phyloP scores from a whole-genome alignment of 2,329 filamentous ascomycete species.

The Fusarium subglutinans region DNA sequence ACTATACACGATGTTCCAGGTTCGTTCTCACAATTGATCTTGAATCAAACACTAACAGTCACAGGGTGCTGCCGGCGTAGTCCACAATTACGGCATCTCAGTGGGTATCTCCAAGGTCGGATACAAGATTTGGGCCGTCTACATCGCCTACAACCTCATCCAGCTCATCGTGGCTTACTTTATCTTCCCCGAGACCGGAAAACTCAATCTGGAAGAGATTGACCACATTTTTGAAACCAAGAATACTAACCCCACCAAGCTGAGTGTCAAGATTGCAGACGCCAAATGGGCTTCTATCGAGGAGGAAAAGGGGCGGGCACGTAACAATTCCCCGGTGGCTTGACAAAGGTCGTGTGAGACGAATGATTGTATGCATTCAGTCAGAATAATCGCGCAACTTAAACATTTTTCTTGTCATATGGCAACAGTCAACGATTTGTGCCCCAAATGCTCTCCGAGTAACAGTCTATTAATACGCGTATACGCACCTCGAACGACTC shows the following conservation, averaged over 20 bases:
- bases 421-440: background rate
- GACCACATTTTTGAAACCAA: constrained; percentile 40
- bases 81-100: constrained; percentile 37
- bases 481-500: background rate
- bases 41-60: no score
- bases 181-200: constrained; percentile 35
- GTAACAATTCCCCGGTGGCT: background rate
- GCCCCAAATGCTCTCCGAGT: background rate
- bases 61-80: constrained; percentile 26
- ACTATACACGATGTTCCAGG: constrained; percentile 37
- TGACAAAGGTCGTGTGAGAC: no score
- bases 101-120: constrained; percentile 31
- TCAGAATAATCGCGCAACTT: background rate
- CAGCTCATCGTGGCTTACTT: constrained; percentile 34
- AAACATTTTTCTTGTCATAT: fast-evolving
- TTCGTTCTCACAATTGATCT: no score
- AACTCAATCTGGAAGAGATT: constrained; percentile 37
- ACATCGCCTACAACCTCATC: constrained; percentile 33
- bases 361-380: no score
- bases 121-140: constrained; percentile 39
- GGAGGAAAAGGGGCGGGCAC: constrained; percentile 14
- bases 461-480: background rate
- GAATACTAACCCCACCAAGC: constrained; percentile 10
- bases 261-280: constrained; percentile 26
- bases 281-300: constrained; percentile 24